Evolutionary conservation across 2,329 filamentous ascomycete genomes (phyloP), one percentile per base, ranked within the genome.

Genomic region (Gaeumannomyces tritici): DNA sequence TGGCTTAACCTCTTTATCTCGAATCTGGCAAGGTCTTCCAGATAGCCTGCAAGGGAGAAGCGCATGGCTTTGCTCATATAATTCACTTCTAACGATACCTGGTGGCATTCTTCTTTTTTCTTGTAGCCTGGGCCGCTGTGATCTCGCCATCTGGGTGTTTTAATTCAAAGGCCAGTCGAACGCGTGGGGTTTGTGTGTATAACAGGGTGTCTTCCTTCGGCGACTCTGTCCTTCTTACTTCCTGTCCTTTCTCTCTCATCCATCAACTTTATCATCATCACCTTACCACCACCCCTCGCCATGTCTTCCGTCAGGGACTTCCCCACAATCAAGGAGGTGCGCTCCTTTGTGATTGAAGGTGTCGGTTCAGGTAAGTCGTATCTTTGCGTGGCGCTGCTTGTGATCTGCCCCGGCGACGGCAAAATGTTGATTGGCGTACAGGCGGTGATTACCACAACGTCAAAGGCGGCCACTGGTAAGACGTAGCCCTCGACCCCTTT

Each of bases 391-490:
- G 15, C 42, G 21, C 42, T 51, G 21, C 42, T 51, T 24, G 18
- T 15, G 18, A 42, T 42, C 35, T 21, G 13, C 35, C 21, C 18
- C n/a, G n/a, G 6, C 3, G 5, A n/a, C 24, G 42, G n/a, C n/a
- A 24, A 2, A 51, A 51, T n/a, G 21, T 21, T 51, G 24, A 51
- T n/a, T 11, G 31, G 8, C 42, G 5, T n/a, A 75, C 76, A 76
- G 89, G 89, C 63, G 89, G 89, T 65, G 90, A 93, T 73, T 97
- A 97, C 74, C 93, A 97, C 81, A 96, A 97, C 81, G 93, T 96
- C 70, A 83, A 91, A 66, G 82, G 84, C 42, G 85, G 85, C 27
- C 86, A 89, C 70, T 89, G 86, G 86, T 88, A 75, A 67, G 79
- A 65, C 35, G 51, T 13, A 24, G 12, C 59, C 29, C 26, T 13